Evolutionary conservation across 2,329 filamentous ascomycete genomes (phyloP), one percentile per base, ranked within the genome.

Genomic region (Arthroderma sp.): DNA sequence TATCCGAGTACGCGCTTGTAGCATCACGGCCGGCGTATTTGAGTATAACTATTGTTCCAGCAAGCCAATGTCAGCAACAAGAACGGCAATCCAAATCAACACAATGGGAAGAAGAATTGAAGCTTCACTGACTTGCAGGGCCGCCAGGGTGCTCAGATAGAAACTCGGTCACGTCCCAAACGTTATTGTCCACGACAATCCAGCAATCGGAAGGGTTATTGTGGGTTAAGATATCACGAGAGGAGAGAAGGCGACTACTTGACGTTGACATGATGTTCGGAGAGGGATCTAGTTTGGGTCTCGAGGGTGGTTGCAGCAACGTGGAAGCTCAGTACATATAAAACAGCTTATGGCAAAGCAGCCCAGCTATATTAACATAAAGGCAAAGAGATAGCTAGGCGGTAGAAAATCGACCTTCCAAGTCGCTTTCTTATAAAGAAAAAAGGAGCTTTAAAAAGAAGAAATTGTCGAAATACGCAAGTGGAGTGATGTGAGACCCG

Each of bases 141-240:
- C 77, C 77, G 29, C 77, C 76, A 3, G 77, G 76, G 57, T 80
- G 77, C 47, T 77, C 68, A 11, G 73, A 72, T 6, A 77, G 68
- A 57, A 84, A 84, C 10, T 75, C 69, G 29, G 75, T 79, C 38
- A 85, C 62, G 58, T 84, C 77, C 65, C 79, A 83, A 29, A 83
- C 78, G 53, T 74, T 72, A 38, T 73, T 73, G 57, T 83, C 74
- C 27, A 85, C 72, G n/a, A 82, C 78, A 47, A 84, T 74, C 81
- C 81, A 85, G 54, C 74, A 72, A 51, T 78, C 61, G 43, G 67
- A 53, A 31, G 63, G 53, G 7, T 57, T 65, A 44, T 67, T 72
- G 54, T 78, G 75, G 43, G 59, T 59, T 1, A 64, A 63, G 46
- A 78, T 36, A 29, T 44, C 42, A 40, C 37, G 38, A 31, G 42